Conservation (phyloP, 805 yeast species). For the Tetrapisispora namnaoensis region DNA sequence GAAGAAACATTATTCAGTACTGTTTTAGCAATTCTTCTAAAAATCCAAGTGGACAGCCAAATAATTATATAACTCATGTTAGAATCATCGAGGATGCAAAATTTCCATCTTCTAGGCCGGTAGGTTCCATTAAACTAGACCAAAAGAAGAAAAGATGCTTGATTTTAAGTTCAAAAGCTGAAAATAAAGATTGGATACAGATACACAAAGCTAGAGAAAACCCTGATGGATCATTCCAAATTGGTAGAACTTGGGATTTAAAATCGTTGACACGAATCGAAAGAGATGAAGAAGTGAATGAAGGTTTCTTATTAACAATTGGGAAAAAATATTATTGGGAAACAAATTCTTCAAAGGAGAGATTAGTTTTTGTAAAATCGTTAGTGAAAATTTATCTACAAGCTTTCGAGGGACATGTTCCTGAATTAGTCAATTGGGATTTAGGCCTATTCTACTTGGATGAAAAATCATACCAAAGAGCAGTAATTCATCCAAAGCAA, state of each 20-base stretch:
- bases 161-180: conserved; percentile 38
- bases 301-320: conserved; percentile 51
- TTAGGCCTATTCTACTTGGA: conserved; percentile 32
- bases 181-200: conserved; percentile 56
- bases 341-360: conserved; percentile 46
- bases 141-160: conserved; percentile 55
- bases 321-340: conserved; percentile 84
- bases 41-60: conserved; percentile 35
- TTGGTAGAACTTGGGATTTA: conserved; percentile 88
- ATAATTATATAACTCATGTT: conserved; percentile 67
- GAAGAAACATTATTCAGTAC: conserved; percentile 36
- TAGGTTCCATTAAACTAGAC: conserved; percentile 36
- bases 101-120: conserved; percentile 61
- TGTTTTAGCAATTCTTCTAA: conserved; percentile 41
- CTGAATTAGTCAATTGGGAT: conserved; percentile 46
- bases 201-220: conserved; percentile 82
- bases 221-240: conserved; percentile 64
- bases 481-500: conserved; percentile 12
- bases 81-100: conserved; percentile 64
- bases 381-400: conserved; percentile 44
- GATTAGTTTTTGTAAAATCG: conserved; percentile 47
- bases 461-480: conserved; percentile 30
- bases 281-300: conserved; percentile 40
- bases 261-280: conserved; percentile 55
- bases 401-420: conserved; percentile 47